Evolutionary conservation across 2,329 filamentous ascomycete species (phyloP), one percentile per base, ranked within the genome.

Genomic region (Aspergillus piperis): DNA sequence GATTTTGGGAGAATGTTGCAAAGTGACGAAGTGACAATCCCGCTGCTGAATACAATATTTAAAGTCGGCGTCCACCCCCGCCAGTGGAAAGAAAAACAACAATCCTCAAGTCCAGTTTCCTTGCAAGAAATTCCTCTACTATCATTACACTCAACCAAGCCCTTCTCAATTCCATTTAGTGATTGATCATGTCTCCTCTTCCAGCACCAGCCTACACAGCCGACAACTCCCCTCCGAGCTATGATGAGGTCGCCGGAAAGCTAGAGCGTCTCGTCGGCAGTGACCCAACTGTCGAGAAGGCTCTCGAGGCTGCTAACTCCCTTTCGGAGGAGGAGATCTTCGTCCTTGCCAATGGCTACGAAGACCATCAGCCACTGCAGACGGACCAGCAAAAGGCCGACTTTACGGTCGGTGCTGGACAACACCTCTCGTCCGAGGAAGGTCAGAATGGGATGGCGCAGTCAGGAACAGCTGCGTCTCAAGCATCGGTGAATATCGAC

Each of bases 321-420:
- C 51, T 57, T 7, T 57, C 55, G 5, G 36, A 41, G 2, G 55
- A 41, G 19, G 55, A 57, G 30, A 41, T 57, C 4, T 21, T 51
- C 2, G 25, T 48, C 5, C 55, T 57, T 3, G 38, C 36, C 10
- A 15, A 57, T 27, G 47, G 47, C 6, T 25, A 17, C 13, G 55
- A 44, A 7, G 30, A 17, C 17, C 55, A 51, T 19, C 42, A 23
- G 32, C 55, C 55, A 5, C 44, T 57, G 17, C 21, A 57, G 23
- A 50, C 44, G 6, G 55, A 57, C 17, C 11, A 51, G 47, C 44
- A 57, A n/a, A 57, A 57, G 47, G 21, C 15, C 2, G 44, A 50
- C 5, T 57, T 57, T 11, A 23, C 44, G 13, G 32, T 52, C 36
- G 47, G 47, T 4, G 17, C 8, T 3, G 55, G 44, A 6, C 44